These are phyloP conservation scores for Pseudogymnoascus sp. DNA, from an alignment of 2,329 filamentous ascomycete species.

Conservation along the genomic window DNA sequence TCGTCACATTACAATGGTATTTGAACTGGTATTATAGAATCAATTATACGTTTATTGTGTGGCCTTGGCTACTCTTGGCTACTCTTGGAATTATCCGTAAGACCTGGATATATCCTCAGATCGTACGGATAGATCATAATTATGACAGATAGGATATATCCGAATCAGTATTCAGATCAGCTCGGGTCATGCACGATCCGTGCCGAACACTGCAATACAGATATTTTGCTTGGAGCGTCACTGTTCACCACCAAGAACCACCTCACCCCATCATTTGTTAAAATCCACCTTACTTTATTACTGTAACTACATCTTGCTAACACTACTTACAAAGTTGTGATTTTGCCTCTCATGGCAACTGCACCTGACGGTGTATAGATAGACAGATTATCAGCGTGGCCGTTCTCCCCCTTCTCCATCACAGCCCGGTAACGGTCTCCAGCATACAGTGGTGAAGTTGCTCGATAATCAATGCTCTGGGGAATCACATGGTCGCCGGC, in stretches of 20 bases:
- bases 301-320: background rate
- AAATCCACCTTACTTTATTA: no score
- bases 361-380: background rate
- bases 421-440: constrained; percentile 38
- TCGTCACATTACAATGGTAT: background rate
- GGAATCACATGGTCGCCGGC: background rate
- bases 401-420: constrained; percentile 29
- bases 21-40: background rate
- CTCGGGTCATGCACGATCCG: no score
- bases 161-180: no score
- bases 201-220: no score
- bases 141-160: no score
- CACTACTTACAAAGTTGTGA: background rate
- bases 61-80: background rate
- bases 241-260: no score
- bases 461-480: constrained; percentile 36
- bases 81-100: background rate
- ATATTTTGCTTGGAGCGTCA: no score
- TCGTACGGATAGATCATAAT: no score
- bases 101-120: no score
- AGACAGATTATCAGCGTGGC: background rate
- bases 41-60: background rate
- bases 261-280: no score
- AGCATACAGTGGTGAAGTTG: constrained; percentile 41
- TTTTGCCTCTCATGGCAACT: background rate